Evolutionary conservation across 2,329 filamentous ascomycete genomes (phyloP), one percentile per base, ranked within the genome.

Genomic region (Sclerotinia borealis): DNA sequence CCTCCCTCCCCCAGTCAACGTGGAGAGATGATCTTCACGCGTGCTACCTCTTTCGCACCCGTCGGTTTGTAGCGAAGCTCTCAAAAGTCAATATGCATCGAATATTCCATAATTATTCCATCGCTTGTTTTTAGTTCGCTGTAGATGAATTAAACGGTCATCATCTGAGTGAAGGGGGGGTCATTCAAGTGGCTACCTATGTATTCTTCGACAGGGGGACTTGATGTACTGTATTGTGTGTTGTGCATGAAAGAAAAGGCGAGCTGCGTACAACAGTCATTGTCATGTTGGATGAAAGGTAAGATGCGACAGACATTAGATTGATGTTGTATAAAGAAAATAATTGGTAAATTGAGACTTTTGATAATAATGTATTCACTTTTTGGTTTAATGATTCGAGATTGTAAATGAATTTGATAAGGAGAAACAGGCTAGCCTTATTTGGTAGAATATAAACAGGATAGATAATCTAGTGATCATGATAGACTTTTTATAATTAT

Each of bases 101-200:
- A 65, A 64, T 34, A 55, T 65, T 66, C 65, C 22, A 63, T 50
- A 34, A 51, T 65, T 49, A 51, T 67, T 67, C 65, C 54, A 64
- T 65, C 64, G 65, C 65, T 67, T 65, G 63, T 50, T 62, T 60
- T 56, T 17, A 62, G 60, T 29, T 36, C 27, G 37, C 37, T 39
- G 19, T 31, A 31, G 59, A 55, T 45, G 59, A 56, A 45, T 36
- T 15, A 47, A 56, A 62, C 59, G 50, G 59, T 43, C 27, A 36
- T 31, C 37, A 58, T 37, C 48, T n/a, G 45, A 60, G 43, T 39
- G 43, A 51, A 51, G 45, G 27, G 22, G 50, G 29, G 27, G n/a
- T 10, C 37, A 34, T 41, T 43, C 27, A 31, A 56, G 25, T 56
- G 52, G 54, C 27, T 15, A n/a, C n/a, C n/a, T n/a, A n/a, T n/a